Evolutionary conservation across 2,329 filamentous ascomycete genomes (phyloP).

Genomic region (Phyllosticta paracitricarpa): DNA sequence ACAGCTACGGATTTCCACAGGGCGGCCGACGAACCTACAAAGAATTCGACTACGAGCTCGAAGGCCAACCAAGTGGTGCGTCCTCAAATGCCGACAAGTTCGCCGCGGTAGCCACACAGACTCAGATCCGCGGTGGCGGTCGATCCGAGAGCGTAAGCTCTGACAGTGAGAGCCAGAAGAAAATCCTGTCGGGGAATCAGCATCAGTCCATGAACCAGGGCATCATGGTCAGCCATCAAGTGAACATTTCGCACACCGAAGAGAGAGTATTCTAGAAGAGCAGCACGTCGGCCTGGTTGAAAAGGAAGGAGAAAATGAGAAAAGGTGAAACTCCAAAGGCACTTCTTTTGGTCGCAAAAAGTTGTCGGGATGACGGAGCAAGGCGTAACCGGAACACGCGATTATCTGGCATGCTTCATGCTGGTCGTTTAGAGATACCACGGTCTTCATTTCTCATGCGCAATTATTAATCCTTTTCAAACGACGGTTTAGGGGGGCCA

Average conservation of each 20-base stretch:
- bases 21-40: constrained; percentile 4
- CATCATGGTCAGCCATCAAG: constrained; percentile 11
- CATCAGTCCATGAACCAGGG: neutral
- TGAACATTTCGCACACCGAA: constrained; percentile 5
- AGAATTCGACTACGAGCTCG: constrained; percentile 9
- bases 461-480: neutral
- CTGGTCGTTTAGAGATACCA: neutral
- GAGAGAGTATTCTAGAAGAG: neutral
- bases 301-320: neutral
- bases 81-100: neutral
- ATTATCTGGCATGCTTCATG: neutral
- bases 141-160: neutral
- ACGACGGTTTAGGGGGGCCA: neutral
- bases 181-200: constrained; percentile 50
- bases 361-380: neutral
- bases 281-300: neutral
- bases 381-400: neutral
- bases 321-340: neutral
- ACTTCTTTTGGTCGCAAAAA: neutral
- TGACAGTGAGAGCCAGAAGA: constrained; percentile 7
- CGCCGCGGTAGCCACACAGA: neutral
- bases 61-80: neutral
- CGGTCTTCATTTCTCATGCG: neutral
- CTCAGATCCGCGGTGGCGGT: constrained; percentile 1
- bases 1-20: constrained; percentile 1